Percentiles rank a stretch among this genome's conserved stretches.
These are phyloP conservation scores for Eragrostis nindensis DNA, from an alignment of 176 grass and related monocot species.

Conservation along the genomic window DNA sequence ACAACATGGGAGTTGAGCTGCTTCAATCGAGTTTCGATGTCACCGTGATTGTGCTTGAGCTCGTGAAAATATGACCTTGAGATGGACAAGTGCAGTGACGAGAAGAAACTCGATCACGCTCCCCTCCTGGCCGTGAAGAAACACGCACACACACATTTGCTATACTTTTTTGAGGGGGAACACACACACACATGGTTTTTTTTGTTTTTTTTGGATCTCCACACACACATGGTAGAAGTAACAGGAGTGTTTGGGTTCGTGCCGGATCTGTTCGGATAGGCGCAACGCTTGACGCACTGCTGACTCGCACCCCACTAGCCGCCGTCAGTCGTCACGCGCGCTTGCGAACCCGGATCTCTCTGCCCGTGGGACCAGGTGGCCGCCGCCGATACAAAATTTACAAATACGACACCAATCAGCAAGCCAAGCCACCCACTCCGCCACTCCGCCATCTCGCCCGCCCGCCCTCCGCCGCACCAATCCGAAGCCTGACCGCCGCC, in stretches of 20 bases:
- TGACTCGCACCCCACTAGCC: constrained; percentile 9
- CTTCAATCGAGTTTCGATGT: too few species aligned
- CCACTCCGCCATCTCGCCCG: neutral
- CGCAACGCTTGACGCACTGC: neutral
- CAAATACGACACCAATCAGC: neutral
- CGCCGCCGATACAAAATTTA: constrained; percentile 6
- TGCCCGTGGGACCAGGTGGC: neutral
- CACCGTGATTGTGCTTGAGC: too few species aligned
- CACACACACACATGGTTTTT: too few species aligned
- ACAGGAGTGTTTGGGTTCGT: neutral
- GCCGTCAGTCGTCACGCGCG: neutral
- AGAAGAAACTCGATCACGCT: too few species aligned
- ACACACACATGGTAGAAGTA: too few species aligned
- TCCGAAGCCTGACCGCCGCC: constrained; percentile 15
- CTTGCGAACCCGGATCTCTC: neutral
- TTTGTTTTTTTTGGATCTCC: too few species aligned
- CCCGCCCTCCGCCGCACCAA: neutral
- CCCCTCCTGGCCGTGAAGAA: too few species aligned
- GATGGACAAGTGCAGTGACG: too few species aligned
- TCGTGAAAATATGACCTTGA: too few species aligned
- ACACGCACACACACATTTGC: too few species aligned
- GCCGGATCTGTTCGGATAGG: neutral
- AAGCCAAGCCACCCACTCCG: neutral
- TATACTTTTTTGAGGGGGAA: too few species aligned
- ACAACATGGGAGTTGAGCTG: too few species aligned